Evolutionary conservation across 164 flowering plant genomes (phyloP).

Genomic region (Chloranthus sessilifolius): DNA sequence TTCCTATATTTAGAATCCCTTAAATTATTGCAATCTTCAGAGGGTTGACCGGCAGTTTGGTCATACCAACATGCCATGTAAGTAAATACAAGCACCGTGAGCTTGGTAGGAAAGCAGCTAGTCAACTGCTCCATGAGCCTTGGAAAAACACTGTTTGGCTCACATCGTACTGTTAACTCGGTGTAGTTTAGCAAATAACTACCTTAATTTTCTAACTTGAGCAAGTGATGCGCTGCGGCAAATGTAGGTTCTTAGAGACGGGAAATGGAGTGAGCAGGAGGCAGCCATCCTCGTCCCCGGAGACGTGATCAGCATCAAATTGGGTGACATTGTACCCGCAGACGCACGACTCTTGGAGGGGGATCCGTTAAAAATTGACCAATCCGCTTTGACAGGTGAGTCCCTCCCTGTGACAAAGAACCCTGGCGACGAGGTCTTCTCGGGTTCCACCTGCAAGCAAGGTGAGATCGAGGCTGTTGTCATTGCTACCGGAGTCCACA

Average conservation of each 20-base stretch:
- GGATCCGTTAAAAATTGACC: slow-evolving; percentile 27
- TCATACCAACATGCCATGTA: too few relatives aligned
- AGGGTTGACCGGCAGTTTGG: too few relatives aligned
- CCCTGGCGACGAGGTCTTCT: slow-evolving; percentile 26
- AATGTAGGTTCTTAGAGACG: slow-evolving; percentile 26
- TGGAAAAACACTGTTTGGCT: too few relatives aligned
- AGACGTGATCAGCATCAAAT: slow-evolving; percentile 27
- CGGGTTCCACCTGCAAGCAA: slow-evolving; percentile 30
- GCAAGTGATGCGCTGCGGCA: background rate
- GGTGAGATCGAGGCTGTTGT: slow-evolving; percentile 32
- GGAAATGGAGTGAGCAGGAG: slow-evolving; percentile 28
- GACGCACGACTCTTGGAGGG: slow-evolving; percentile 28
- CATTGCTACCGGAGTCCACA: slow-evolving; percentile 30
- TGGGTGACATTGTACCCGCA: slow-evolving; percentile 28
- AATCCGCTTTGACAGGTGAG: slow-evolving; percentile 30
- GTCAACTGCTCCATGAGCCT: too few relatives aligned
- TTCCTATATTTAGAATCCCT: too few relatives aligned
- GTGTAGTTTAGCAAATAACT: too few relatives aligned
- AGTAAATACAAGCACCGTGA: too few relatives aligned
- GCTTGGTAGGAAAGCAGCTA: too few relatives aligned
- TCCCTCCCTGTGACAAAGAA: slow-evolving; percentile 26
- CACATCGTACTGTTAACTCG: too few relatives aligned
- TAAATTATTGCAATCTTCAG: too few relatives aligned
- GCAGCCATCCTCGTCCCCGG: slow-evolving; percentile 26
- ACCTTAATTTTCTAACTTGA: too few relatives aligned